phyloP scores from a whole-genome alignment of 2,329 filamentous ascomycete species.

The Magnaporthiopsis incrustans region DNA sequence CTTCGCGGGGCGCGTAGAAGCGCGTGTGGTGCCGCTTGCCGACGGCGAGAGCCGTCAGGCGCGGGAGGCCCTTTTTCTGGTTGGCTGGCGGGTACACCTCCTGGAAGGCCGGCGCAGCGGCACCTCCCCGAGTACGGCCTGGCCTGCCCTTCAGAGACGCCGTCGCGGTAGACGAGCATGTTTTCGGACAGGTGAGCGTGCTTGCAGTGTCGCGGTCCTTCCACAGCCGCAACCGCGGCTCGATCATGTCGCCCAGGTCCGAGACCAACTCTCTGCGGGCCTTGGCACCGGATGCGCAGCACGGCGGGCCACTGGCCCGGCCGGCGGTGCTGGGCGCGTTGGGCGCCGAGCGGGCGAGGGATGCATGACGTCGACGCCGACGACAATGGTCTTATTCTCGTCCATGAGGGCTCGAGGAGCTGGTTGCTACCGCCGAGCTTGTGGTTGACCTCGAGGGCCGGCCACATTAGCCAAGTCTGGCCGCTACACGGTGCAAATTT shows the following conservation, averaged over 20 bases:
- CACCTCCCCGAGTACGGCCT: conserved; percentile 57
- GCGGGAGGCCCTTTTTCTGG: conserved; percentile 43
- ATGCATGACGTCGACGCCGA: conserved; percentile 86
- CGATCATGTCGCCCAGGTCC: neutral
- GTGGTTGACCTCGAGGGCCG: conserved; percentile 71
- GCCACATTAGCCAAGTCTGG: conserved; percentile 57
- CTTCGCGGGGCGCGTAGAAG: conserved; percentile 62
- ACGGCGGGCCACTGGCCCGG: conserved; percentile 71
- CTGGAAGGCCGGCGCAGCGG: conserved; percentile 54
- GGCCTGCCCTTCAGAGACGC: conserved; percentile 79
- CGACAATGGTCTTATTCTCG: conserved; percentile 70
- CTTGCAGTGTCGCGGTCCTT: conserved; percentile 43
- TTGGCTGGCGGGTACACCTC: conserved; percentile 27
- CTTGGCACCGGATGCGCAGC: neutral
- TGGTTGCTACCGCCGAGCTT: conserved; percentile 73
- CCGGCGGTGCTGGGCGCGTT: conserved; percentile 57
- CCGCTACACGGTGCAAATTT: conserved; percentile 19
- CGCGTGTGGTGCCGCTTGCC: conserved; percentile 86
- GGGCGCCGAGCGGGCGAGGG: conserved; percentile 37
- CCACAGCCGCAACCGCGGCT: conserved; percentile 41
- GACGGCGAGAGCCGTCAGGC: conserved; percentile 66
- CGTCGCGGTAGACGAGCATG: conserved; percentile 80
- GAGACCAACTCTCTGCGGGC: neutral
- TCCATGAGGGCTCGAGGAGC: conserved; percentile 15
- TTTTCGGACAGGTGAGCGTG: conserved; percentile 52